Percentiles rank a stretch among this genome's conserved stretches.
Evolutionary conservation across 805 yeast species (phyloP).

Genomic region (Candida jianshihensis): DNA sequence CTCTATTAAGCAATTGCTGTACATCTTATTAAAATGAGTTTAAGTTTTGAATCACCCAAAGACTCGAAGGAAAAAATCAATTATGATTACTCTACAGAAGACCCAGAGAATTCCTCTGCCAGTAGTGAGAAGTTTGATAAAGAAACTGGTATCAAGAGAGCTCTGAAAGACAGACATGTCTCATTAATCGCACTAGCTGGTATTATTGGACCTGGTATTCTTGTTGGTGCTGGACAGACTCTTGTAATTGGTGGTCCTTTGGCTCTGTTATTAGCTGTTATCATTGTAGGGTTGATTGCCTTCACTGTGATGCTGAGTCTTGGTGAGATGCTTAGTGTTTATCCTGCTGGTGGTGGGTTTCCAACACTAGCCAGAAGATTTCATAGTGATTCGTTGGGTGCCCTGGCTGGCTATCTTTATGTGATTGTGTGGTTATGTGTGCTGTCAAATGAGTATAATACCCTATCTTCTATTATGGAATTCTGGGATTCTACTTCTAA

Average conservation of each 20-base stretch:
- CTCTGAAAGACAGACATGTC: conserved; percentile 44
- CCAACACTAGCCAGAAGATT: conserved; percentile 45
- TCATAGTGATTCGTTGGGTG: conserved; percentile 49
- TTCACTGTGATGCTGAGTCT: conserved; percentile 49
- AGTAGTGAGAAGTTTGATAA: conserved; percentile 11
- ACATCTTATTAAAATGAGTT: too few species aligned
- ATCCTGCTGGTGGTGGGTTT: conserved; percentile 43
- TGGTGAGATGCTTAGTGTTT: conserved; percentile 49
- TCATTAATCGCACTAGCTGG: conserved; percentile 49
- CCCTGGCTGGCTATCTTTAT: conserved; percentile 47
- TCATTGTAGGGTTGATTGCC: conserved; percentile 46
- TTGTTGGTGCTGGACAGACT: conserved; percentile 48
- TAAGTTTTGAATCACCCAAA: too few species aligned
- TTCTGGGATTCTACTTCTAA: conserved; percentile 41
- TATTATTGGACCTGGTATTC: conserved; percentile 55
- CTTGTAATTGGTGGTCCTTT: conserved; percentile 46
- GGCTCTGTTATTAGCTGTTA: conserved; percentile 39
- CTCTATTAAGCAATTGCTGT: too few species aligned
- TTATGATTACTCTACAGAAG: conserved; percentile 5
- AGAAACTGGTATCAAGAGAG: conserved; percentile 34
- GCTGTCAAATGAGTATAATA: conserved; percentile 49
- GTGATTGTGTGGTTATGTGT: conserved; percentile 54
- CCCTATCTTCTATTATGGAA: conserved; percentile 40
- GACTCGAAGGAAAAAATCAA: not conserved
- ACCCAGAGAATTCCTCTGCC: conserved; percentile 2